A percentile compares a stretch with the other conserved stretches of the same genome.
Evolutionary conservation across 23 red algal genomes (phyloP).

Genomic region (Cyanidium caldarium): DNA sequence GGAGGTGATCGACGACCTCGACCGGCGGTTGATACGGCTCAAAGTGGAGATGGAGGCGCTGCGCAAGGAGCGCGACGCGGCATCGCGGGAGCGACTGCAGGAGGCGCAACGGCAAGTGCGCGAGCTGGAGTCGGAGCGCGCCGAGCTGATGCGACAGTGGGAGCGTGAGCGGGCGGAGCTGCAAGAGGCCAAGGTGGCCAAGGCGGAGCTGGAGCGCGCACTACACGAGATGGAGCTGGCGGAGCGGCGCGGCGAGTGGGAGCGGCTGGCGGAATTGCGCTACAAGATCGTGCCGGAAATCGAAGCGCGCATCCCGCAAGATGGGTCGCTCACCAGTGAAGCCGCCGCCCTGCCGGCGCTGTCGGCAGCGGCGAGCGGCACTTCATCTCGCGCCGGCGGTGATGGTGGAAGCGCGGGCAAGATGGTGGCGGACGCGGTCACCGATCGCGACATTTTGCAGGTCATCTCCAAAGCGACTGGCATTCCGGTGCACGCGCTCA

Average conservation of each 20-base stretch:
- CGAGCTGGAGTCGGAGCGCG: background rate
- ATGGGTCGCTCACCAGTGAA: background rate
- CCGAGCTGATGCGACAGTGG: constrained; percentile 9
- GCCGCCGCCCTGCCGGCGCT: background rate
- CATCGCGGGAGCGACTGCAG: background rate
- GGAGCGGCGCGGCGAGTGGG: constrained; percentile 20
- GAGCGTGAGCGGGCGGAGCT: constrained; percentile 4
- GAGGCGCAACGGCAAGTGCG: background rate
- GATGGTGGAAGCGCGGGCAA: background rate
- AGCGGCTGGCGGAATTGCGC: constrained; percentile 16
- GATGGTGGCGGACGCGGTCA: constrained; percentile 20
- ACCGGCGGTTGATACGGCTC: constrained; percentile 17
- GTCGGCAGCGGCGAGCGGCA: background rate
- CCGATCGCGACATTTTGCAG: constrained; percentile 25
- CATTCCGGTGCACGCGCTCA: constrained; percentile 23
- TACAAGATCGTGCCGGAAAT: constrained; percentile 32
- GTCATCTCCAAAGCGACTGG: constrained; percentile 39
- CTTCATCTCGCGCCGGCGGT: background rate
- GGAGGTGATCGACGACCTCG: constrained; percentile 32
- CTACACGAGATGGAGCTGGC: constrained; percentile 20
- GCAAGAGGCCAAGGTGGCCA: constrained; percentile 13
- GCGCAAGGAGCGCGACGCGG: constrained; percentile 15
- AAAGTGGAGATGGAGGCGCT: constrained; percentile 30
- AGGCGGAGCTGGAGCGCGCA: constrained; percentile 17
- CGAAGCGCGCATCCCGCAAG: constrained; percentile 15